A percentile compares a stretch with the other conserved stretches of the same genome.
phyloP scores from a whole-genome alignment of 169 alveolate genomes.

The Hammondia hammondi region DNA sequence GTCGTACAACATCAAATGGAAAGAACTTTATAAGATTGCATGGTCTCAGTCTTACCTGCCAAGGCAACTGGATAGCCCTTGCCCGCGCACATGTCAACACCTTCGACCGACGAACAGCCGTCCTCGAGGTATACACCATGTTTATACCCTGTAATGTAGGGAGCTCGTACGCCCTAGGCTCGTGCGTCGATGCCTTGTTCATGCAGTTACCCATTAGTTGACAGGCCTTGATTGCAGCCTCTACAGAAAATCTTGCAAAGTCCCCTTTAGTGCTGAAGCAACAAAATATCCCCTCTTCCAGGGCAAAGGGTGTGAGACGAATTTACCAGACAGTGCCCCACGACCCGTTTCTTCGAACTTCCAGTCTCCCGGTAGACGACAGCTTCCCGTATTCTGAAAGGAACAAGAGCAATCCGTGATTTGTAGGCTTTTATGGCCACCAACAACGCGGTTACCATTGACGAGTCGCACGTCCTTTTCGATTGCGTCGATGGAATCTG shows the following conservation, averaged over 20 bases:
- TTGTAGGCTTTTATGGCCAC: neutral
- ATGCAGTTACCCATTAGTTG: slow-evolving; percentile 74
- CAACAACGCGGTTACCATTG: slow-evolving; percentile 62
- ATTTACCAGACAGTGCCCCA: slow-evolving; percentile 78
- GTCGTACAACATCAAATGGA: neutral
- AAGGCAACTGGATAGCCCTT: slow-evolving; percentile 82
- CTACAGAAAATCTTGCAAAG: slow-evolving; percentile 74
- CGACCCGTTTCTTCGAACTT: slow-evolving; percentile 72
- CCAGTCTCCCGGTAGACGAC: slow-evolving; percentile 78
- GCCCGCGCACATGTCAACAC: slow-evolving; percentile 84
- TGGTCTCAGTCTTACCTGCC: slow-evolving; percentile 74
- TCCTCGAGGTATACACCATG: slow-evolving; percentile 79
- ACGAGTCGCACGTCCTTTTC: slow-evolving; percentile 87
- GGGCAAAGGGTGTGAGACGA: slow-evolving; percentile 53
- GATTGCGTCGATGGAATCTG: slow-evolving; percentile 82
- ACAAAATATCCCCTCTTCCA: neutral
- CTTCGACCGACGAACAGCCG: slow-evolving; percentile 81
- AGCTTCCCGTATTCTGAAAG: slow-evolving; percentile 70
- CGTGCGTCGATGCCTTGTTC: neutral
- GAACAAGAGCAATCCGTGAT: neutral
- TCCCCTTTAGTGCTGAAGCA: slow-evolving; percentile 65
- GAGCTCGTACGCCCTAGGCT: too few relatives aligned
- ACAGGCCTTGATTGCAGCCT: slow-evolving; percentile 86
- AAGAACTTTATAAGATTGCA: neutral
- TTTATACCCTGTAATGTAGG: slow-evolving; percentile 72